phyloP scores from a whole-genome alignment of 768 basidiomycete species.

The Termitomyces sp. region DNA sequence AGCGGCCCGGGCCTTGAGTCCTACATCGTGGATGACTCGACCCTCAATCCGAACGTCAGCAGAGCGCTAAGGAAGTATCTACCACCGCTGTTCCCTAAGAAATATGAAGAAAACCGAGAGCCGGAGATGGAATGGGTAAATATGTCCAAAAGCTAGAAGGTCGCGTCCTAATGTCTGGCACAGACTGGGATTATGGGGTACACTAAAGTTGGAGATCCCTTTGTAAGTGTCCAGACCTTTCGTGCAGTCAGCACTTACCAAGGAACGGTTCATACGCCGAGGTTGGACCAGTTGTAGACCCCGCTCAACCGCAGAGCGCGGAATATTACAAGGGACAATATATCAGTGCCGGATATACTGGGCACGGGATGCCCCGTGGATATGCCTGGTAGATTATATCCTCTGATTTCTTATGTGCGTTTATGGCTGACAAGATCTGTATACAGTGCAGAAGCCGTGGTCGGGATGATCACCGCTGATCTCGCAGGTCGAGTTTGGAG shows the following conservation, averaged over 20 bases:
- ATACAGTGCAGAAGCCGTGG: constrained; percentile 56
- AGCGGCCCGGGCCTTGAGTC: constrained; percentile 41
- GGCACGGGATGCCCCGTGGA: constrained; percentile 79
- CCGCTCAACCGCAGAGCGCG: constrained; percentile 13
- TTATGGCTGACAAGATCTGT: background rate
- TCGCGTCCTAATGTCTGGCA: background rate
- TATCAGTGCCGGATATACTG: constrained; percentile 67
- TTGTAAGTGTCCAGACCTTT: constrained; percentile 39
- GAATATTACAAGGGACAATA: constrained; percentile 51
- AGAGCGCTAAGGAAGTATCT: constrained; percentile 52
- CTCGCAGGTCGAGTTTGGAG: constrained; percentile 40
- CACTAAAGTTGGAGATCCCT: constrained; percentile 56
- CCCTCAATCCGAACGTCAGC: constrained; percentile 42
- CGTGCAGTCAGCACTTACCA: too few species aligned
- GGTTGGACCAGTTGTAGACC: constrained; percentile 57
- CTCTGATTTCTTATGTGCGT: background rate
- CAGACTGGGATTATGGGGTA: constrained; percentile 86
- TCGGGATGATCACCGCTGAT: constrained; percentile 52
- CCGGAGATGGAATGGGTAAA: constrained; percentile 83
- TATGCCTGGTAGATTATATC: constrained; percentile 53
- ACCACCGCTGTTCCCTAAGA: constrained; percentile 49
- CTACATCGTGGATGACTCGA: constrained; percentile 54
- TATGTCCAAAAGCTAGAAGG: constrained; percentile 1
- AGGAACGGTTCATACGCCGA: constrained; percentile 15
- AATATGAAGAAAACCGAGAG: constrained; percentile 40